Evolutionary conservation across 441 rosid genomes (phyloP).

Genomic region (Syzygium malaccense): DNA sequence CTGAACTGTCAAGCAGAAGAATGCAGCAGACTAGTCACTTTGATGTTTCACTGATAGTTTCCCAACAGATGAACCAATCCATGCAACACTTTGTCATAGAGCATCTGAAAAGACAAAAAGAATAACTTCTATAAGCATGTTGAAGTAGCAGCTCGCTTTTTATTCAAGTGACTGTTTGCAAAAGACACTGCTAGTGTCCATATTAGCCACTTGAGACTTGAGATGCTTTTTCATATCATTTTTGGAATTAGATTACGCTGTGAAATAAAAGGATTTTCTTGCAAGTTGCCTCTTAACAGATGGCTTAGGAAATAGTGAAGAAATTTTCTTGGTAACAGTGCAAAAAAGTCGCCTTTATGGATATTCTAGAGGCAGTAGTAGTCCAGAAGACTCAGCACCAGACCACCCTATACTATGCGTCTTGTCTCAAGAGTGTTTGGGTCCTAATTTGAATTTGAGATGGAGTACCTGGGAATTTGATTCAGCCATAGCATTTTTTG

Average conservation of each 20-base stretch:
- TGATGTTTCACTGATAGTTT: not conserved
- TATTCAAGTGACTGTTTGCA: not conserved
- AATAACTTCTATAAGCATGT: not conserved
- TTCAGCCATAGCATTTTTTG: not conserved
- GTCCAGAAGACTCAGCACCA: rapidly evolving
- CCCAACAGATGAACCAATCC: not conserved
- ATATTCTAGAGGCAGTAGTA: not conserved
- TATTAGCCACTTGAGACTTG: not conserved
- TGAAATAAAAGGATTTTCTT: not conserved
- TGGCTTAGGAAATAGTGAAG: not conserved
- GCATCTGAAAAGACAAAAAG: not conserved
- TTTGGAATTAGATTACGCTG: not conserved
- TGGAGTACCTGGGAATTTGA: not conserved
- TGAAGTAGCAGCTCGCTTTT: not conserved
- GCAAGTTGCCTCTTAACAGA: not conserved
- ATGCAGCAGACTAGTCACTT: not conserved
- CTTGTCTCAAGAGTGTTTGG: not conserved
- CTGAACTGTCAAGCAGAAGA: not conserved
- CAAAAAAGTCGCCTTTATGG: not conserved
- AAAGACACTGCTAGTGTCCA: not conserved
- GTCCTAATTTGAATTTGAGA: not conserved
- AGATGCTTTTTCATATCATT: not conserved
- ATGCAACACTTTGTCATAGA: not conserved
- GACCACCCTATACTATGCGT: not conserved
- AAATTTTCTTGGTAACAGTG: not conserved